Conservation (phyloP, 257 asterid species). For the Petunia axillaris region DNA sequence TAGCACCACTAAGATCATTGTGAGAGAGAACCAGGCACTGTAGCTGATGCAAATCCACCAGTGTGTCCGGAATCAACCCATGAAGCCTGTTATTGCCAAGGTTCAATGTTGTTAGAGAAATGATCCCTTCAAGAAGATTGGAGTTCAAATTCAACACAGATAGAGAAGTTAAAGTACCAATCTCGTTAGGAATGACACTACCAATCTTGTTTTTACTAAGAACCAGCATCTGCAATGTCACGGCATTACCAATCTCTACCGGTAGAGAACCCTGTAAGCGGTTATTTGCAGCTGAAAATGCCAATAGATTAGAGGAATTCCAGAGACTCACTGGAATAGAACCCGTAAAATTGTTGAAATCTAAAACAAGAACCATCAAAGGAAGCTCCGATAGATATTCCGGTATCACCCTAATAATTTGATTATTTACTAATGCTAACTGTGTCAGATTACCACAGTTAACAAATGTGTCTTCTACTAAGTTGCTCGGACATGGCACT, state of each 20-base stretch:
- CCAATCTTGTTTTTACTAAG: conserved; percentile 55
- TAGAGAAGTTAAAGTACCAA: conserved; percentile 58
- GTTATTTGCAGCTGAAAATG: conserved; percentile 72
- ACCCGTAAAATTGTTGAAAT: conserved; percentile 81
- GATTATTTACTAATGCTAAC: conserved; percentile 58
- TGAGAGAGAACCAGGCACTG: conserved; percentile 77
- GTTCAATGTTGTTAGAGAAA: conserved; percentile 65
- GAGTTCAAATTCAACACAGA: conserved; percentile 64
- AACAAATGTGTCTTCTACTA: conserved; percentile 48
- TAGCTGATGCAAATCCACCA: conserved; percentile 58
- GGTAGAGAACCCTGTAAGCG: conserved; percentile 65
- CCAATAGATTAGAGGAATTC: conserved; percentile 58
- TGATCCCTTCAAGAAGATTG: conserved; percentile 58
- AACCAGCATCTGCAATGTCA: conserved; percentile 53
- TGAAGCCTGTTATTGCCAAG: conserved; percentile 64
- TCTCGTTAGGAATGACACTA: conserved; percentile 63
- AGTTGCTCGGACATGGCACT: too few relatives aligned
- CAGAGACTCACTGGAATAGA: conserved; percentile 60
- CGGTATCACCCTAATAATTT: conserved; percentile 61
- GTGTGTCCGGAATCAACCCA: conserved; percentile 59
- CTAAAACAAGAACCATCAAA: conserved; percentile 69
- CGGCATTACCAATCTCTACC: conserved; percentile 57
- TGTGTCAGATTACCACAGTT: conserved; percentile 66
- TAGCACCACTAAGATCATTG: conserved; percentile 68
- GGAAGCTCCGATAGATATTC: conserved; percentile 70